Evolutionary conservation across 176 grass and related monocot genomes (phyloP).

Genomic region (Zea mays): Zm-B73-REFERENCE-NAM-5.0 NC_050097.1:24971501-24972000

Average conservation of each 20-base stretch:
- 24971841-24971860: not conserved
- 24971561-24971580: not conserved
- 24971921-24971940: not conserved
- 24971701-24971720: not conserved
- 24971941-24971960: not conserved
- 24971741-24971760: not conserved
- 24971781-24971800: not conserved
- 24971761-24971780: not conserved
- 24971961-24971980: not conserved
- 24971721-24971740: not conserved
- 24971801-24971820: not conserved
- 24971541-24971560: not conserved
- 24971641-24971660: not conserved
- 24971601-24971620: not conserved
- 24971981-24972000: conserved; percentile 16
- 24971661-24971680: not conserved
- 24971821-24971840: too few species aligned
- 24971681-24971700: not conserved
- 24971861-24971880: not conserved
- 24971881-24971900: not conserved
- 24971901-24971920: not conserved
- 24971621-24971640: not conserved
- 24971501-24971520: not conserved
- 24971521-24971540: not conserved
- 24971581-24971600: not conserved